These are phyloP conservation scores for Gentiana straminea DNA, from an alignment of 257 asterid species.

Conservation along the genomic window DNA sequence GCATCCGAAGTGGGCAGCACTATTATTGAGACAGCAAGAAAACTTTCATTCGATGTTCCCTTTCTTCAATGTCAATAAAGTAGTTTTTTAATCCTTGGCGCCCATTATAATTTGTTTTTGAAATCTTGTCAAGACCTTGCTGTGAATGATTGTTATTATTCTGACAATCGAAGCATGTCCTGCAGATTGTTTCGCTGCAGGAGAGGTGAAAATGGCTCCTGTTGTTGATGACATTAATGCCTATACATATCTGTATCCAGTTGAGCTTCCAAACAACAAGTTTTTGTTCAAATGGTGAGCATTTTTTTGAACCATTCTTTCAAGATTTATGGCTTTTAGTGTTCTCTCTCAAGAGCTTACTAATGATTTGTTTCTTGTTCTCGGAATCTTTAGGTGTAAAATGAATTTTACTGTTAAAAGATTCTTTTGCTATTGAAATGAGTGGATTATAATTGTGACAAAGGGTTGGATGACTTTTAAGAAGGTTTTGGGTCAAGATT, in stretches of 20 bases:
- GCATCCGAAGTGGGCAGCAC: no score
- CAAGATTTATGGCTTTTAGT: no score
- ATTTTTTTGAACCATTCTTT: background rate
- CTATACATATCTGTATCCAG: slow-evolving; percentile 72
- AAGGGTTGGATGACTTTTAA: no score
- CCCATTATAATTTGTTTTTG: background rate
- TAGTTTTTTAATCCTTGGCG: no score
- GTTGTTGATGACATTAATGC: slow-evolving; percentile 70
- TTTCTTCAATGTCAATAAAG: background rate
- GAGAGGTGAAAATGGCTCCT: slow-evolving; percentile 55
- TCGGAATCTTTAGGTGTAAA: no score
- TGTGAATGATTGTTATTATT: slow-evolving; percentile 4
- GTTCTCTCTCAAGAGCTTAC: no score
- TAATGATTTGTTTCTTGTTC: no score
- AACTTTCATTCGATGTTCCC: background rate
- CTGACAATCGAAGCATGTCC: slow-evolving; percentile 10
- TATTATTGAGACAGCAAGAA: no score
- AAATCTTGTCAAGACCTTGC: background rate
- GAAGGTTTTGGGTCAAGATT: no score
- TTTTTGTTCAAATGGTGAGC: slow-evolving; percentile 77
- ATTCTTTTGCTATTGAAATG: no score
- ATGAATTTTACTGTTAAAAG: no score
- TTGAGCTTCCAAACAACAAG: slow-evolving; percentile 48
- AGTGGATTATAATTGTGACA: no score
- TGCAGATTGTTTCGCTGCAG: slow-evolving; percentile 51